phyloP scores from a whole-genome alignment of 148 eudicot genomes.

The Rhododendron simsii region DNA sequence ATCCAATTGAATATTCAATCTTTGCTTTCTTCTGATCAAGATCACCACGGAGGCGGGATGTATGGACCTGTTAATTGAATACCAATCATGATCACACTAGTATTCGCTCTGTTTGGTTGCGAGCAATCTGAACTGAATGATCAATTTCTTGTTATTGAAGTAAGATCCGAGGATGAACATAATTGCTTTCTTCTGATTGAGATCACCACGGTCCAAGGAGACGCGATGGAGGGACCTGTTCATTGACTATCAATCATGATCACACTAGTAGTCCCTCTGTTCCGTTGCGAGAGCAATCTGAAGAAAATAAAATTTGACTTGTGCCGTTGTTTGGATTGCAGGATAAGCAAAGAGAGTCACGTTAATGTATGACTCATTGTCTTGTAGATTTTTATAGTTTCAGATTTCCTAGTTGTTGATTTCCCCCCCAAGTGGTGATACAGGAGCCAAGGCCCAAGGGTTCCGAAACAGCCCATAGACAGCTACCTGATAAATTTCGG shows the following conservation, averaged over 20 bases:
- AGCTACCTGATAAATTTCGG: too few relatives aligned
- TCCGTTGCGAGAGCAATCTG: background rate
- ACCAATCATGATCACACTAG: background rate
- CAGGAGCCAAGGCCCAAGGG: background rate
- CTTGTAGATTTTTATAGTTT: background rate
- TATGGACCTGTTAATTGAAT: background rate
- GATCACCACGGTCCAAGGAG: background rate
- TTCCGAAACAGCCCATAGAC: background rate
- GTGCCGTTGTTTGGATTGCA: background rate
- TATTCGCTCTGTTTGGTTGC: background rate
- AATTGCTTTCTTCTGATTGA: background rate
- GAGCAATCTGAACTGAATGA: background rate
- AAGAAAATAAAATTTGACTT: background rate
- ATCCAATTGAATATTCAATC: background rate
- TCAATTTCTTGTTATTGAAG: background rate
- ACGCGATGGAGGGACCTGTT: background rate
- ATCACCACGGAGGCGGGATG: background rate
- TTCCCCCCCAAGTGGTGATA: background rate
- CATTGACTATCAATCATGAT: background rate
- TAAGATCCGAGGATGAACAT: background rate
- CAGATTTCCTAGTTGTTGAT: background rate
- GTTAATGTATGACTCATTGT: background rate
- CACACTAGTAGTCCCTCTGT: background rate
- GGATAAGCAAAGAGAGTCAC: background rate
- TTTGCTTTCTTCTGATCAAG: background rate